Evolutionary conservation across 2,329 filamentous ascomycete genomes (phyloP).

Genomic region (Aspergillus fumigatiaffinis): DNA sequence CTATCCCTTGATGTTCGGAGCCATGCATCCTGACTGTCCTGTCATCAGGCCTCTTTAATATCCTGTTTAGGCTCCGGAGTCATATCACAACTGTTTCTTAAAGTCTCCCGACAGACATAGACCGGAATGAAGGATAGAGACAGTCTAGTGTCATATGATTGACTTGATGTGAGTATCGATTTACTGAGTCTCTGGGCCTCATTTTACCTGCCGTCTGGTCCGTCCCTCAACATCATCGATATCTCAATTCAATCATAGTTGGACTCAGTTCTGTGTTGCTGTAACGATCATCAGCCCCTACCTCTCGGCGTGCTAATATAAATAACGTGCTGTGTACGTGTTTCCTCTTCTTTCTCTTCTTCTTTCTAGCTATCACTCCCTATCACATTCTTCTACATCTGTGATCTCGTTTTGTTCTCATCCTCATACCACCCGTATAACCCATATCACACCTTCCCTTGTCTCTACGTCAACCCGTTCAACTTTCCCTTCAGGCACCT

Average conservation of each 20-base stretch:
- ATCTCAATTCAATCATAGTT: neutral
- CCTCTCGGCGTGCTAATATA: neutral
- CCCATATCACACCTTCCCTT: neutral
- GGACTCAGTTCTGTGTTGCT: neutral
- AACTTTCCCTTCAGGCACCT: neutral
- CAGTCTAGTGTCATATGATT: neutral
- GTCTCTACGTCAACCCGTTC: neutral
- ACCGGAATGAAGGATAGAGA: neutral
- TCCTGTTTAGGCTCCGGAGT: neutral
- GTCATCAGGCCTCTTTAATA: neutral
- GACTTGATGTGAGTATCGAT: neutral
- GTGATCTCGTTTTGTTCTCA: neutral
- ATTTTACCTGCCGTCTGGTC: neutral
- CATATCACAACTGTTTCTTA: neutral
- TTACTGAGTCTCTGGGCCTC: neutral
- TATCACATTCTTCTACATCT: neutral
- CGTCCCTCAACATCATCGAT: neutral
- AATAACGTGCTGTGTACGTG: neutral
- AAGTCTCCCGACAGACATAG: neutral
- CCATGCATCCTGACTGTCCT: neutral
- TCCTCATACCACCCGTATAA: neutral
- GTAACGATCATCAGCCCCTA: neutral
- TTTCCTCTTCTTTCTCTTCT: neutral
- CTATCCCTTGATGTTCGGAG: too few species aligned
- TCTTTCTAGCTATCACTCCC: neutral